phyloP scores from a whole-genome alignment of 306 rosid species.

The Corylus heterophylla region DNA sequence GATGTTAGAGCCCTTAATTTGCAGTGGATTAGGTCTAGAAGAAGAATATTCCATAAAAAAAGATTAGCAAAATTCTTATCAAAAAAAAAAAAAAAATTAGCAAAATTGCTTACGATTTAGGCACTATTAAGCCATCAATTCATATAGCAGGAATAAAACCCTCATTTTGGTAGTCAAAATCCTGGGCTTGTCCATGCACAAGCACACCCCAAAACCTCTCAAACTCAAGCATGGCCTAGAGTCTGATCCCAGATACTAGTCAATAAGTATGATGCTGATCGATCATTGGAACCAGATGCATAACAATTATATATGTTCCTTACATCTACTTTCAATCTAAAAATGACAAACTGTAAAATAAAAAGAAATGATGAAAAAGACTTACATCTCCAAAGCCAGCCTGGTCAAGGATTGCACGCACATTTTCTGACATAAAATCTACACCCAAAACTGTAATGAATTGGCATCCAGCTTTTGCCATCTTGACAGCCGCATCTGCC shows the following conservation, averaged over 20 bases:
- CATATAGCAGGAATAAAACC: neutral
- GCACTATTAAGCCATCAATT: neutral
- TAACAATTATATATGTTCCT: neutral
- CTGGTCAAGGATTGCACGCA: constrained; percentile 98
- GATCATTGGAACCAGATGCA: neutral
- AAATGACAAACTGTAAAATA: constrained; percentile 4
- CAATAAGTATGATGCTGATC: neutral
- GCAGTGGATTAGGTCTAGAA: neutral
- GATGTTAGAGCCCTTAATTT: neutral
- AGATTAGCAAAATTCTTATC: neutral
- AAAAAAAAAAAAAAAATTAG: neutral
- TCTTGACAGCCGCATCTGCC: constrained; percentile 90
- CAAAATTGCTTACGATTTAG: neutral
- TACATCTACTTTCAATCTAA: constrained; percentile 6
- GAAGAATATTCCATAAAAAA: neutral
- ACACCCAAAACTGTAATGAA: constrained; percentile 88
- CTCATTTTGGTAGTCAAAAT: neutral
- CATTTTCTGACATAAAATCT: constrained; percentile 97
- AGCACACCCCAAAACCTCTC: neutral
- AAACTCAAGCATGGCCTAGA: neutral
- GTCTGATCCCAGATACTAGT: neutral
- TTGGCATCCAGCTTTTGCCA: constrained; percentile 90
- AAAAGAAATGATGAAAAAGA: constrained; percentile 11
- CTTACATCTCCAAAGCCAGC: constrained; percentile 78
- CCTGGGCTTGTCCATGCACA: neutral